phyloP scores from a whole-genome alignment of 768 basidiomycete species.

The Boletellus ananiceps region DNA sequence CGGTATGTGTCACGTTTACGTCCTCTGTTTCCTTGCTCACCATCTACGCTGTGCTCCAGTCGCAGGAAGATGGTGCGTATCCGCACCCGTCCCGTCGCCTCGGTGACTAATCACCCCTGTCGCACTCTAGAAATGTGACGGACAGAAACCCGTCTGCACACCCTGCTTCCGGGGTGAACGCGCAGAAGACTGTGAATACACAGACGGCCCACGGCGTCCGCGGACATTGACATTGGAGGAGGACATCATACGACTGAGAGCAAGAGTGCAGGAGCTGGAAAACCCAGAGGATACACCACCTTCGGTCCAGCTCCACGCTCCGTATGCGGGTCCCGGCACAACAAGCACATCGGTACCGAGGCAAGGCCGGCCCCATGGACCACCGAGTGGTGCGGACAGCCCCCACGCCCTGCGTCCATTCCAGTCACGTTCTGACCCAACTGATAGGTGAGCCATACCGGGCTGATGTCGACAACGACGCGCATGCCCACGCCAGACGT shows the following conservation, averaged over 20 bases:
- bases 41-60: slow-evolving; percentile 21
- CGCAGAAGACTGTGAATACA: slow-evolving; percentile 67
- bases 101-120: background rate
- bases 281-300: slow-evolving; percentile 45
- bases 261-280: slow-evolving; percentile 54
- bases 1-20: slow-evolving; percentile 31
- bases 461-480: background rate
- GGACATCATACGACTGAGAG: slow-evolving; percentile 49
- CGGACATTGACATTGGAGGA: slow-evolving; percentile 59
- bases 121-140: slow-evolving; percentile 59
- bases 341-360: background rate
- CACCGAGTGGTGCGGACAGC: slow-evolving; percentile 2
- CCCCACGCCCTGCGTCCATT: background rate
- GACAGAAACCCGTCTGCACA: slow-evolving; percentile 56
- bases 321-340: slow-evolving; percentile 31
- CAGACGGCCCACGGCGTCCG: slow-evolving; percentile 58
- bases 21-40: background rate
- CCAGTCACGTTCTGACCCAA: background rate
- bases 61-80: slow-evolving; percentile 45
- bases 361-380: background rate
- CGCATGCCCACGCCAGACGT: background rate
- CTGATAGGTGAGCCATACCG: background rate
- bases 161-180: slow-evolving; percentile 58
- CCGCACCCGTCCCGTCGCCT: too few species aligned
- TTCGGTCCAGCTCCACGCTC: slow-evolving; percentile 47